Evolutionary conservation across 2,329 filamentous ascomycete species (phyloP).

Genomic region (Scolecobasidium constrictum): DNA sequence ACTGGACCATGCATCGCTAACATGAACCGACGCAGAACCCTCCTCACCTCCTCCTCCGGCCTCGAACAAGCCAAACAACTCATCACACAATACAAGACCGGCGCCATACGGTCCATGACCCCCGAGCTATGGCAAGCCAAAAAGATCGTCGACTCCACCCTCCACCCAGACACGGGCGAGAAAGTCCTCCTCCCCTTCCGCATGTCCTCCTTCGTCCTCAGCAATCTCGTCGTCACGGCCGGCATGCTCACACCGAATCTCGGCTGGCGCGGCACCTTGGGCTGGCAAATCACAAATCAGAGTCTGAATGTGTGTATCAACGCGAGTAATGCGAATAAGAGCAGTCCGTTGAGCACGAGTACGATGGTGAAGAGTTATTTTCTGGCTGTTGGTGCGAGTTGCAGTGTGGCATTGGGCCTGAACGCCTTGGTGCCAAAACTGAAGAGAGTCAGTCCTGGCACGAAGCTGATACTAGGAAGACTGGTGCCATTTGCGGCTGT

Average conservation of each 20-base stretch:
- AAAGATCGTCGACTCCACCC: conserved; percentile 91
- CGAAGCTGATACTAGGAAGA: conserved; percentile 67
- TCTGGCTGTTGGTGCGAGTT: conserved; percentile 84
- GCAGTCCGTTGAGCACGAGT: conserved; percentile 69
- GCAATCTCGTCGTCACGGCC: conserved; percentile 87
- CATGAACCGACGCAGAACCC: conserved; percentile 52
- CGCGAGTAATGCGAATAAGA: conserved; percentile 96
- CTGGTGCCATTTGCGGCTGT: conserved; percentile 95
- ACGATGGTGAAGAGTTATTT: conserved; percentile 84
- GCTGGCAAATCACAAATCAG: conserved; percentile 95
- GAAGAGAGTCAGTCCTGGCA: conserved; percentile 61
- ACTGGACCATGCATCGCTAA: conserved; percentile 1
- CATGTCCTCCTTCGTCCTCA: conserved; percentile 92
- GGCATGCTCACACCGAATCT: conserved; percentile 94
- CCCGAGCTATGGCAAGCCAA: conserved; percentile 90
- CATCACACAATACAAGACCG: conserved; percentile 77
- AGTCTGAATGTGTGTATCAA: conserved; percentile 98
- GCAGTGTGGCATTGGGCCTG: conserved; percentile 83
- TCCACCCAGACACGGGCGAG: conserved; percentile 91
- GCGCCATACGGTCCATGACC: conserved; percentile 69
- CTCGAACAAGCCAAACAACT: conserved; percentile 79
- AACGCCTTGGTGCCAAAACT: conserved; percentile 83
- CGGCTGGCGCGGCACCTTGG: conserved; percentile 70
- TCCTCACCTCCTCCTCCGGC: conserved; percentile 66
- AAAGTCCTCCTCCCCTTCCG: conserved; percentile 90